These are phyloP conservation scores for Paecilomyces sp. DNA, from an alignment of 2,329 filamentous ascomycete species.

Conservation along the genomic window DNA sequence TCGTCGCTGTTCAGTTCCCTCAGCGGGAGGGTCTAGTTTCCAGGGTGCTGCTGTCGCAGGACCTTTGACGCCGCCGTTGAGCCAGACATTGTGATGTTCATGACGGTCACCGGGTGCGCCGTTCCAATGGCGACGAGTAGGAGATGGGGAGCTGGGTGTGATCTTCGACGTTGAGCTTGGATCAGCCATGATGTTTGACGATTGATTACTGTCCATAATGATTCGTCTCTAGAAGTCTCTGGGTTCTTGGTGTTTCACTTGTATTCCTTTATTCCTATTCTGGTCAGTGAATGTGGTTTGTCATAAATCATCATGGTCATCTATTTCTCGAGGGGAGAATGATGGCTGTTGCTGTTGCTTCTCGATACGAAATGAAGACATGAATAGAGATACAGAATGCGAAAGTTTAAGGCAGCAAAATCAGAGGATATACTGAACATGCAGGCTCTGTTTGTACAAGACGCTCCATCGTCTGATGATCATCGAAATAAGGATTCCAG, in stretches of 20 bases:
- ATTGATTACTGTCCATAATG: background rate
- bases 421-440: too few species aligned
- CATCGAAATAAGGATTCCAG: too few species aligned
- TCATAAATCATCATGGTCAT: too few species aligned
- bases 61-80: conserved; percentile 21
- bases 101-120: conserved; percentile 24
- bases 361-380: too few species aligned
- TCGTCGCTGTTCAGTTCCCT: conserved; percentile 14
- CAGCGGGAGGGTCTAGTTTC: conserved; percentile 5
- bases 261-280: background rate
- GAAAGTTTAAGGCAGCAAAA: too few species aligned
- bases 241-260: background rate
- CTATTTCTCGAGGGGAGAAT: too few species aligned
- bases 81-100: conserved; percentile 30
- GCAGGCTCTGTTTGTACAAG: too few species aligned
- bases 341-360: too few species aligned
- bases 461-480: too few species aligned
- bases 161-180: background rate
- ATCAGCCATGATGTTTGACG: background rate
- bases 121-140: conserved; percentile 27
- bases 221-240: background rate
- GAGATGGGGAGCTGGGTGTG: conserved; percentile 9
- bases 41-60: conserved; percentile 15
- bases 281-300: too few species aligned
- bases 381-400: too few species aligned